phyloP scores from a whole-genome alignment of 176 grass and related monocot genomes.

The Chloris gayana region DNA sequence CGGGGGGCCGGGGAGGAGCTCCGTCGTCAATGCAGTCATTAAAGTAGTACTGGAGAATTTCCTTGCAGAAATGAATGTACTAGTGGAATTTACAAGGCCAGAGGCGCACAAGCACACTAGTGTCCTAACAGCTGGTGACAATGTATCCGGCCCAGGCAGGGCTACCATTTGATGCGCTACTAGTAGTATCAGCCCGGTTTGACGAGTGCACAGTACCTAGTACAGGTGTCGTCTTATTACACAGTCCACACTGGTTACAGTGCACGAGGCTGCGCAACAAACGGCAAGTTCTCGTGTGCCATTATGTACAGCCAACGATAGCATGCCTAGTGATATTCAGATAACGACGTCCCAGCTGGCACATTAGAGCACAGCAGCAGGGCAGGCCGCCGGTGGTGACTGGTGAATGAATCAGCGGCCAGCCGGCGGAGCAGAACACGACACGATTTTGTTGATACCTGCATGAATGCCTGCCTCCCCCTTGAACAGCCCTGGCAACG shows the following conservation, averaged over 20 bases:
- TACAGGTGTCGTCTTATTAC: neutral
- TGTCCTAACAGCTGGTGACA: neutral
- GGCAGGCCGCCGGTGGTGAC: too few species aligned
- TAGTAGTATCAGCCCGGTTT: neutral
- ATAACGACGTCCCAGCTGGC: neutral
- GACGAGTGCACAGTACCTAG: neutral
- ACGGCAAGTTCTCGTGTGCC: neutral
- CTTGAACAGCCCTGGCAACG: neutral
- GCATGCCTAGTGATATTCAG: too few species aligned
- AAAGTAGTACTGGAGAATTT: neutral
- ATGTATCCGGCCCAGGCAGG: neutral
- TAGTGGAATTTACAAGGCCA: neutral
- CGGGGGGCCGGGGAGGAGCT: too few species aligned
- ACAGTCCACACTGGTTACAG: neutral
- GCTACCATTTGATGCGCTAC: neutral
- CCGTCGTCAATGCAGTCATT: neutral
- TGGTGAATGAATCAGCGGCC: too few species aligned
- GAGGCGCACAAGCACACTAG: neutral
- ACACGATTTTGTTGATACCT: neutral
- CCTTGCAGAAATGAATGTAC: neutral
- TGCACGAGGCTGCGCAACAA: too few species aligned
- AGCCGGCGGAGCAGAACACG: neutral
- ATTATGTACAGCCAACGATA: neutral
- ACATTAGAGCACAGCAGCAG: neutral
- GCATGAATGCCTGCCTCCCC: slow-evolving; percentile 9